Conservation (phyloP, 306 rosid genomes). For the Cyclanthera cordifolia region DNA sequence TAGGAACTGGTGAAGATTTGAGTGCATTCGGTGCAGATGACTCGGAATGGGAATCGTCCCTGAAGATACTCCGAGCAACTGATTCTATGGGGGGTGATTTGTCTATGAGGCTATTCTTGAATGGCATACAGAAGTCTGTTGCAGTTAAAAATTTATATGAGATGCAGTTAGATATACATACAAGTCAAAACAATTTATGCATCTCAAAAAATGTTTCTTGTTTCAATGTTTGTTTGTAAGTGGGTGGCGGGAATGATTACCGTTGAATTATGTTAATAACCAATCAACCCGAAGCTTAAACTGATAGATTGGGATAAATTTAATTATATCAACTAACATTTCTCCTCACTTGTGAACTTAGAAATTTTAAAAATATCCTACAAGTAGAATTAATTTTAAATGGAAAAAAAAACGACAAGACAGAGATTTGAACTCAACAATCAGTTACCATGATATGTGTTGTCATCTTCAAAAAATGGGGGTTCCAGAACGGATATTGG, state of each 20-base stretch:
- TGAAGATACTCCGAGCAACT: constrained; percentile 61
- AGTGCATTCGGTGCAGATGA: constrained; percentile 25
- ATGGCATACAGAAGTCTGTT: constrained; percentile 29
- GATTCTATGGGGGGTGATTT: constrained; percentile 98
- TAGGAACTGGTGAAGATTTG: constrained; percentile 39
- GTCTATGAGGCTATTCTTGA: constrained; percentile 73
- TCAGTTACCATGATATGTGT: constrained; percentile 38
- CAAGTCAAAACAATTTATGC: neutral
- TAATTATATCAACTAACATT: no score
- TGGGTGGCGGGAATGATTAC: no score
- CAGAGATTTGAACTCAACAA: no score
- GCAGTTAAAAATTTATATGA: constrained; percentile 2
- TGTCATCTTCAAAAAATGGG: constrained; percentile 54
- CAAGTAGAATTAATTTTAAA: no score
- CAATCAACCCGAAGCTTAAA: no score
- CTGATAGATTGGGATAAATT: no score
- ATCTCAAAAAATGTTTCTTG: neutral
- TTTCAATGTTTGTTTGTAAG: no score
- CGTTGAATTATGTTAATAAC: no score
- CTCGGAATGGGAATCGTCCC: constrained; percentile 58
- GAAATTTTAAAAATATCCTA: no score
- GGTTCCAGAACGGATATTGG: constrained; percentile 79
- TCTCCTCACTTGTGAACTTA: no score
- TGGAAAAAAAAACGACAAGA: no score
- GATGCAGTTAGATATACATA: neutral